Evolutionary conservation across 805 yeast genomes (phyloP), one percentile per base, ranked within the genome.

Genomic region (Yarrowia osloensis): DNA sequence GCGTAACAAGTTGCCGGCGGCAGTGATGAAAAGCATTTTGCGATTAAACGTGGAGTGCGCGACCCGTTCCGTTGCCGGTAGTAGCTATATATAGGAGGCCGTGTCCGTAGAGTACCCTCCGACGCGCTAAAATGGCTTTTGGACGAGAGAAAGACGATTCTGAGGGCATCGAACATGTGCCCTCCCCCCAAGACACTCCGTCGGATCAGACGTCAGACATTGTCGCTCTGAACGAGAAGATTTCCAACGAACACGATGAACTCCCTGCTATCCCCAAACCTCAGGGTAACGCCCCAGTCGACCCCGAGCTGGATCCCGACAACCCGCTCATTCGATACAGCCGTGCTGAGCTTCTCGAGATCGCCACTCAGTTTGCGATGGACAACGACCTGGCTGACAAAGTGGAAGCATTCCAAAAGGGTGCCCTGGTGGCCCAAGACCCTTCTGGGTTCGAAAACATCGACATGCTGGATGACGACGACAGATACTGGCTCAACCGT

Each of bases 371-470:
- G 44, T 61, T 61, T 44, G 54, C 66, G 4, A 31, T 2, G 17
- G 66, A 61, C 9, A 61, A 61, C 24, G 66, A 22, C 31, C 54
- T 61, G 11, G 39, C 29, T 7, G 54, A 61, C 24, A 61, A 61
- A 21, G 66, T 33, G 11, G 66, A 61, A 3, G 66, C 66, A 3
- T 76, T 76, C 68, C 50, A 70, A 11, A 76, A 81, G 52, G 89
- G 87, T 11, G 89, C 89, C 3, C 81, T 86, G 13, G 72, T 85
- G 29, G 89, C 90, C 3, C 81, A 86, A 70, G 79, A 81, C 69
- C 66, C 66, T 11, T 9, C 21, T 4, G 66, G 42, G 4, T 44
- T 61, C 24, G 81, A 81, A 59, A 76, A 81, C 4, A 81, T 81
- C 1, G 75, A 75, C 9, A 67, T 68, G 5, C 77, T 78, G 39